Conservation (phyloP, 306 rosid species). For the Luffa aegyptiaca region DNA sequence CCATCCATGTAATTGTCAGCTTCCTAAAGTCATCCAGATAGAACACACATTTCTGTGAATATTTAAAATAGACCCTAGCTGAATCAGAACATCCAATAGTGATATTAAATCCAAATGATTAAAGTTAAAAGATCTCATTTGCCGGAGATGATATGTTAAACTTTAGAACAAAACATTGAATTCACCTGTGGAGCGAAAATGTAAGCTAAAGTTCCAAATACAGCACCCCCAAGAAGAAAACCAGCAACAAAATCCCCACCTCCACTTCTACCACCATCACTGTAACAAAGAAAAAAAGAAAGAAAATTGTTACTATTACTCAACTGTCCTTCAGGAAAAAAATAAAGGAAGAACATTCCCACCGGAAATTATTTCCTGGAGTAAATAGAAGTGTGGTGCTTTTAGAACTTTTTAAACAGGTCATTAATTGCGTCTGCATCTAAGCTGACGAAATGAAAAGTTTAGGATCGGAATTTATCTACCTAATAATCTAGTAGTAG, state of each 20-base stretch:
- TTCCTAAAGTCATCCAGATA: background rate
- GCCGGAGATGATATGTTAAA: background rate
- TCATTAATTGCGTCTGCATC: background rate
- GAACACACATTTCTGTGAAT: background rate
- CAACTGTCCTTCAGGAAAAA: background rate
- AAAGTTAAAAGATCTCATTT: background rate
- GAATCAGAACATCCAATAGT: background rate
- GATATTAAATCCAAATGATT: background rate
- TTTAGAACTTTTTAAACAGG: background rate
- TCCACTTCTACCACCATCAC: conserved; percentile 50
- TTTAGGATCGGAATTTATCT: background rate
- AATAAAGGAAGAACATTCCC: background rate
- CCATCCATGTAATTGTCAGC: conserved; percentile 1
- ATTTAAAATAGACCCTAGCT: background rate
- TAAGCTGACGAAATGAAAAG: background rate
- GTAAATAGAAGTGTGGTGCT: background rate
- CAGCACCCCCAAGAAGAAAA: conserved; percentile 81
- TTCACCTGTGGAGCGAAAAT: conserved; percentile 93
- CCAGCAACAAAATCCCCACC: conserved; percentile 83
- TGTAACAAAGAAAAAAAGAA: conserved; percentile 18
- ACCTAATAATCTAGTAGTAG: background rate
- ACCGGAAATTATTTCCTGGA: background rate
- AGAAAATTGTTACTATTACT: background rate
- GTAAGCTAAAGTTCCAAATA: conserved; percentile 75
- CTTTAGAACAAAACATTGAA: conserved; percentile 11